Evolutionary conservation across 495 filamentous ascomycete genomes (phyloP).

Genomic region (Penicillium coffeae): DNA sequence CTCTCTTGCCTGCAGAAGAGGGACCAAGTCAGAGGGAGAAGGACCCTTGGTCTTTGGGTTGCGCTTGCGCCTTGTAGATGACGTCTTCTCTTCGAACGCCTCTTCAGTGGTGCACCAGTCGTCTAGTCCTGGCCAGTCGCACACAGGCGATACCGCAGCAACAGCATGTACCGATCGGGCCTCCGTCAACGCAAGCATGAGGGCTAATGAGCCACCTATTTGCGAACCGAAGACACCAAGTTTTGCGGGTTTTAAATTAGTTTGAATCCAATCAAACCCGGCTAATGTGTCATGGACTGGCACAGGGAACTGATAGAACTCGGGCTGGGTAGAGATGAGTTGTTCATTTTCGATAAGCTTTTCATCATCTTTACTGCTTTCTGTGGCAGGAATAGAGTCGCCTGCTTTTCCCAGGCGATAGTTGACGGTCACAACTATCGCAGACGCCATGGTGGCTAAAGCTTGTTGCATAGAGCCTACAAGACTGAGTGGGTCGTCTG

Average conservation of each 20-base stretch:
- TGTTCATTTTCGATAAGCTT: too few relatives aligned
- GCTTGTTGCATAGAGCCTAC: slow-evolving; percentile 16
- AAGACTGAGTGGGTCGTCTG: not conserved
- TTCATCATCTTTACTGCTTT: not conserved
- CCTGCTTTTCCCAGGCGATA: slow-evolving; percentile 44
- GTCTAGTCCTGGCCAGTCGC: slow-evolving; percentile 40
- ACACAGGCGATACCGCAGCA: slow-evolving; percentile 33
- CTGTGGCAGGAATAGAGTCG: slow-evolving; percentile 24
- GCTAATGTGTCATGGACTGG: slow-evolving; percentile 42
- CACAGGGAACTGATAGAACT: slow-evolving; percentile 32
- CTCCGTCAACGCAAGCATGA: slow-evolving; percentile 59
- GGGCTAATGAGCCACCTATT: slow-evolving; percentile 52
- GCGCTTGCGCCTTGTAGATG: too few relatives aligned
- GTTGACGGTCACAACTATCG: slow-evolving; percentile 39
- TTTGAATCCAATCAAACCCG: slow-evolving; percentile 39
- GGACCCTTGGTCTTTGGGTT: slow-evolving; percentile 10
- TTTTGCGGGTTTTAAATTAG: slow-evolving; percentile 24
- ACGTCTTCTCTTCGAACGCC: too few relatives aligned
- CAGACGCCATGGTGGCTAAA: slow-evolving; percentile 26
- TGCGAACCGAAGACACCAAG: slow-evolving; percentile 51
- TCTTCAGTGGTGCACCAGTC: slow-evolving; percentile 27
- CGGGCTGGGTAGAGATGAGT: not conserved
- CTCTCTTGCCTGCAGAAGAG: slow-evolving; percentile 36
- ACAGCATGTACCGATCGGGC: slow-evolving; percentile 37
- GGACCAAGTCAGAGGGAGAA: slow-evolving; percentile 31